Conservation (phyloP, 257 asterid genomes). For the Eustoma russellianum region DNA sequence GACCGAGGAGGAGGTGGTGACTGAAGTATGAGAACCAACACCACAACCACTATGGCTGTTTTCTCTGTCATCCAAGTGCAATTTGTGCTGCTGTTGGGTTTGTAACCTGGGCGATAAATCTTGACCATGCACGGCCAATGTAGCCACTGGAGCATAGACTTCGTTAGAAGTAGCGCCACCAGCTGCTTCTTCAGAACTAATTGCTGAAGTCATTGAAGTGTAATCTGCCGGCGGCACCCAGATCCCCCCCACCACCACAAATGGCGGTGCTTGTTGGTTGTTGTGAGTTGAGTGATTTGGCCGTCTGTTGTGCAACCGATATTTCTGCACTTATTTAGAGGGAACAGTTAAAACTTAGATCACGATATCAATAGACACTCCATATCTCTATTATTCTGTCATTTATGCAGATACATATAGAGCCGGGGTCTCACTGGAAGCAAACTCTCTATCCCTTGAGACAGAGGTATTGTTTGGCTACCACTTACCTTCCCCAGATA, state of each 20-base stretch:
- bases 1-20: constrained; percentile 14
- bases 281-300: constrained; percentile 38
- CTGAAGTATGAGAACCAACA: constrained; percentile 8
- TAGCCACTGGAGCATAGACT: constrained; percentile 54
- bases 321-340: constrained; percentile 35
- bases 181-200: constrained; percentile 39
- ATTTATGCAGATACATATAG: too few relatives aligned
- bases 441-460: too few relatives aligned
- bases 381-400: too few relatives aligned
- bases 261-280: constrained; percentile 31
- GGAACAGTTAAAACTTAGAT: constrained; percentile 1
- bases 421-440: too few relatives aligned
- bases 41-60: constrained; percentile 17
- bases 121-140: constrained; percentile 32
- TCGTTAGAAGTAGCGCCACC: constrained; percentile 35
- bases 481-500: too few relatives aligned
- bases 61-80: constrained; percentile 6
- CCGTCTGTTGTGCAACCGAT: constrained; percentile 56
- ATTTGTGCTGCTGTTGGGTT: constrained; percentile 8
- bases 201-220: constrained; percentile 18
- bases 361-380: not conserved
- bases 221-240: constrained; percentile 45
- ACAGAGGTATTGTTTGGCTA: too few relatives aligned
- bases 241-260: constrained; percentile 68
- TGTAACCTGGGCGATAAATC: constrained; percentile 14